phyloP scores from a whole-genome alignment of 1,139 yeast genomes.

The Sugiyamaella sp. region DNA sequence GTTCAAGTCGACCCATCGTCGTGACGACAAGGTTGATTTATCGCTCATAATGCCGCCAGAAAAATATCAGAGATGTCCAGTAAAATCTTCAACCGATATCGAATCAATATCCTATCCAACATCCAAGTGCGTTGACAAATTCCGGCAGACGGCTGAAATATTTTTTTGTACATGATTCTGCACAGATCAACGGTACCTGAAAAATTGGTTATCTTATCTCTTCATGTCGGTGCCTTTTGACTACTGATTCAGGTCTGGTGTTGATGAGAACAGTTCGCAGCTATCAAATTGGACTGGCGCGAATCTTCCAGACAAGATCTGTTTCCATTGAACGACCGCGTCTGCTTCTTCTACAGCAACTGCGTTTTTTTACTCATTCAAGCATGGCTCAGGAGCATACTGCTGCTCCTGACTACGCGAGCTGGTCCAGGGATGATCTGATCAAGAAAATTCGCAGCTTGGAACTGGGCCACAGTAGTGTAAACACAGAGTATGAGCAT shows the following conservation, averaged over 20 bases:
- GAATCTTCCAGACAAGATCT: too few species aligned
- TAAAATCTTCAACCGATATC: too few species aligned
- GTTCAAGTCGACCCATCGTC: conserved; percentile 36
- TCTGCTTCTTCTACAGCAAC: too few species aligned
- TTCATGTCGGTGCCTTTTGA: conserved; percentile 1
- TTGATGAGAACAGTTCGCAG: conserved; percentile 2
- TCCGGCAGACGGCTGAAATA: conserved; percentile 14
- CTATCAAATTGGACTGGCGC: too few species aligned
- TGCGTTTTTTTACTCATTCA: background rate
- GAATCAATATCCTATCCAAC: too few species aligned
- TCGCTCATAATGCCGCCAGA: too few species aligned
- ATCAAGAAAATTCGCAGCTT: conserved; percentile 53
- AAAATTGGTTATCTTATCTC: conserved; percentile 19
- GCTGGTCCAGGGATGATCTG: conserved; percentile 58
- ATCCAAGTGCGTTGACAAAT: background rate
- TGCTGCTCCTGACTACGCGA: conserved; percentile 37
- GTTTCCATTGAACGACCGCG: too few species aligned
- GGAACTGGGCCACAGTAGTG: conserved; percentile 42
- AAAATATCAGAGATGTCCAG: too few species aligned
- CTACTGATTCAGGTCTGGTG: background rate
- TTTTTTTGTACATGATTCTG: conserved; percentile 2
- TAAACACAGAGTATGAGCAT: too few species aligned
- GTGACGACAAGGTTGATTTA: conserved; percentile 27
- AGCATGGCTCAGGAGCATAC: background rate
- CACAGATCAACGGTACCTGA: conserved; percentile 13